Conservation (phyloP, 169 alveolate species). For the Babesia microti region DNA sequence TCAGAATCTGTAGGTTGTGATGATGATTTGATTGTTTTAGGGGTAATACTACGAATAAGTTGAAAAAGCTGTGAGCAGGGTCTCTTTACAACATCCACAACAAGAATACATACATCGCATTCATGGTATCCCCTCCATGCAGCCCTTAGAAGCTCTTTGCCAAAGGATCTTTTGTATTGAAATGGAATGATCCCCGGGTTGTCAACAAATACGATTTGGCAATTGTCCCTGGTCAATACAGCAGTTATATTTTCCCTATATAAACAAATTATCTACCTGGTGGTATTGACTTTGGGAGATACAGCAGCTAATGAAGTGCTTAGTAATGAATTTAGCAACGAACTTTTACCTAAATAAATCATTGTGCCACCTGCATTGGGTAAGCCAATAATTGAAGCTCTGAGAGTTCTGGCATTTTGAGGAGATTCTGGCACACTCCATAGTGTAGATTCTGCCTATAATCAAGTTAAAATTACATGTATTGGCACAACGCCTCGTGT, state of each 20-base stretch:
- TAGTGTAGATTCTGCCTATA: conserved; percentile 40
- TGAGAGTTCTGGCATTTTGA: conserved; percentile 34
- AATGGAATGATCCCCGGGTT: conserved; percentile 74
- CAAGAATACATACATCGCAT: conserved; percentile 67
- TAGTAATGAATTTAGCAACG: conserved; percentile 64
- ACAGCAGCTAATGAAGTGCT: conserved; percentile 65
- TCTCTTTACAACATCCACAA: conserved; percentile 68
- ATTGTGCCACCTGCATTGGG: conserved; percentile 64
- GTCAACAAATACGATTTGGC: conserved; percentile 67
- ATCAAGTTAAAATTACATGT: no score
- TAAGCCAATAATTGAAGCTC: conserved; percentile 66
- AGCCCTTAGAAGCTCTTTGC: conserved; percentile 62
- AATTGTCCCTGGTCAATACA: conserved; percentile 51
- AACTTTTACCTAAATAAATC: conserved; percentile 48
- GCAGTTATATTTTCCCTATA: conserved; percentile 48
- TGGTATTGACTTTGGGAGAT: conserved; percentile 76
- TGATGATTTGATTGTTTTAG: no score
- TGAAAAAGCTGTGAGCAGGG: conserved; percentile 60
- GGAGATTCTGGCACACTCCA: conserved; percentile 59
- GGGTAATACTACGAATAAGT: conserved; percentile 55
- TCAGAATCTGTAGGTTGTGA: no score
- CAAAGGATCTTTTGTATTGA: conserved; percentile 59
- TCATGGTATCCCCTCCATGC: conserved; percentile 75
- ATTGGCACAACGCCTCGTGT: no score
- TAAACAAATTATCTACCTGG: conserved; percentile 32